phyloP scores from a whole-genome alignment of 192 early-diverging fungal species.

The Cladochytrium replicatum region DNA sequence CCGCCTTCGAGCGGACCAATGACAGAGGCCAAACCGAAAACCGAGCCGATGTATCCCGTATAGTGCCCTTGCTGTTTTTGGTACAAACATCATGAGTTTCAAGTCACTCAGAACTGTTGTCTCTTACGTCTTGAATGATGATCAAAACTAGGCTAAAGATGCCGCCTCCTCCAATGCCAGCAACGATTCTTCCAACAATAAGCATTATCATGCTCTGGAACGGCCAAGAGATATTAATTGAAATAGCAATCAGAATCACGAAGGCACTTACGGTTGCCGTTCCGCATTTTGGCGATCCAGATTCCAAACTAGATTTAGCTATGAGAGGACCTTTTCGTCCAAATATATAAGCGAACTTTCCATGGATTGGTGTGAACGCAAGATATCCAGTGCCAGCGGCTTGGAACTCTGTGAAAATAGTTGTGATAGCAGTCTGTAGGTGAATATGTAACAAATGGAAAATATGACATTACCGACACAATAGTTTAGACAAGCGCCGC shows the following conservation, averaged over 20 bases:
- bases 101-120: constrained; percentile 53
- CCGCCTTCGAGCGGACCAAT: constrained; percentile 79
- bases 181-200: constrained; percentile 61
- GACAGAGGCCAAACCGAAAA: constrained; percentile 64
- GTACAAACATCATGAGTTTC: no score
- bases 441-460: no score
- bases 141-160: constrained; percentile 71
- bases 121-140: constrained; percentile 75
- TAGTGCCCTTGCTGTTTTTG: constrained; percentile 71
- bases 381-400: constrained; percentile 53
- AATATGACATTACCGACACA: no score
- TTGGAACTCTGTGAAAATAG: no score
- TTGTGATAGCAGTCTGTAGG: no score
- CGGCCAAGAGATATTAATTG: constrained; percentile 65
- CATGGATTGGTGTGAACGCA: constrained; percentile 71
- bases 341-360: constrained; percentile 84
- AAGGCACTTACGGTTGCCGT: constrained; percentile 38
- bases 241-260: constrained; percentile 56
- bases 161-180: constrained; percentile 75
- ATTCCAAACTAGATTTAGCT: constrained; percentile 63
- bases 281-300: constrained; percentile 79
- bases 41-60: constrained; percentile 66
- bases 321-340: constrained; percentile 75
- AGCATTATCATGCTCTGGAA: constrained; percentile 38
- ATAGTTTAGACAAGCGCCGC: no score